These are phyloP conservation scores for Fulvia fulva DNA, from an alignment of 2,329 filamentous ascomycete species.

Conservation along the genomic window DNA sequence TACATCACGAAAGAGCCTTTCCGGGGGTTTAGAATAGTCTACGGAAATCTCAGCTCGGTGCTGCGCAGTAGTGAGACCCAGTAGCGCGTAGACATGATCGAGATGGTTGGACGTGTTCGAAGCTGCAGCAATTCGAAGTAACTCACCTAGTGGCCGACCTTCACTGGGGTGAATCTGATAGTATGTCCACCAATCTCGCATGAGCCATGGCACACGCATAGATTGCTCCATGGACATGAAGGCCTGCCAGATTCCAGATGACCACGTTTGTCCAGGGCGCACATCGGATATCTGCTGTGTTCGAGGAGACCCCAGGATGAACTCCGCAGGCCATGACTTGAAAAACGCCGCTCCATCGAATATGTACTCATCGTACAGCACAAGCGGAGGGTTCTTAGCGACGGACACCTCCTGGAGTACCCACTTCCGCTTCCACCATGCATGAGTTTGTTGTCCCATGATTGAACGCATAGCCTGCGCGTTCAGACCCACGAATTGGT, in stretches of 20 bases:
- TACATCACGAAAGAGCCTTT: not conserved
- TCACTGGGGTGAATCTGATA: not conserved
- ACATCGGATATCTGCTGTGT: not conserved
- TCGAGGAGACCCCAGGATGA: not conserved
- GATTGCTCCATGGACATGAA: not conserved
- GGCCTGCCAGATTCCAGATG: not conserved
- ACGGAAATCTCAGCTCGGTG: not conserved
- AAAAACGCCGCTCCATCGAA: not conserved
- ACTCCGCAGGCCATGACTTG: not conserved
- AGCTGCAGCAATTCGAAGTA: not conserved
- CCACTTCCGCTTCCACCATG: not conserved
- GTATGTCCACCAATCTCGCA: not conserved
- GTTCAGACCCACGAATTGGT: not conserved
- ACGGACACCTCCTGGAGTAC: not conserved
- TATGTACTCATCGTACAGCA: not conserved
- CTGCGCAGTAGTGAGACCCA: not conserved
- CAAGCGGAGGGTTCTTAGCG: not conserved
- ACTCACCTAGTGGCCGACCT: not conserved
- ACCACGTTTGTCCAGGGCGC: not conserved
- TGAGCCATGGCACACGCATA: not conserved
- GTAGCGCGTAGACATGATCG: not conserved
- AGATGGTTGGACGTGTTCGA: not conserved
- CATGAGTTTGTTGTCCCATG: not conserved
- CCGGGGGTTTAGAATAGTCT: not conserved
- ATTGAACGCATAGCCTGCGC: not conserved